These are phyloP conservation scores for Persicaria maculosa DNA, from an alignment of 148 eudicot genomes.

Conservation along the genomic window DNA sequence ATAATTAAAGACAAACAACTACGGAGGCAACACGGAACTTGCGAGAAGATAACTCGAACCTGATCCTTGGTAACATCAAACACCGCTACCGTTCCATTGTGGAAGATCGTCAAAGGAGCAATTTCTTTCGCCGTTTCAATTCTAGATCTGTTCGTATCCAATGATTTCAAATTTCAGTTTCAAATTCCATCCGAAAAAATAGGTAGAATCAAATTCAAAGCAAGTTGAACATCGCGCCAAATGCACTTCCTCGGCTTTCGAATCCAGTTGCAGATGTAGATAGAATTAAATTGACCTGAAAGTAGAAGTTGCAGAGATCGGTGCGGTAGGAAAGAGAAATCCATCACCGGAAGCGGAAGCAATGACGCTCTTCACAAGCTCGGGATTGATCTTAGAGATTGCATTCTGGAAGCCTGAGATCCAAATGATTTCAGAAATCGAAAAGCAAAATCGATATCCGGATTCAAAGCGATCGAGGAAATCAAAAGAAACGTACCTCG, in stretches of 20 bases:
- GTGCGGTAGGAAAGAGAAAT: neutral
- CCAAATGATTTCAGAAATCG: no score
- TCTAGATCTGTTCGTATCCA: neutral
- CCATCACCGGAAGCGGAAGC: conserved; percentile 20
- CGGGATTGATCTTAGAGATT: conserved; percentile 60
- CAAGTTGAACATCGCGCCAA: no score
- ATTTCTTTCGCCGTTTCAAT: neutral
- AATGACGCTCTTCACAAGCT: conserved; percentile 47
- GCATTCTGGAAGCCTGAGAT: conserved; percentile 10
- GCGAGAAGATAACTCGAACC: conserved; percentile 16
- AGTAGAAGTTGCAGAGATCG: neutral
- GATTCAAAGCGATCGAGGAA: no score
- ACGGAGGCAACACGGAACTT: no score
- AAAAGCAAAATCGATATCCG: no score
- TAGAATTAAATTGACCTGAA: neutral
- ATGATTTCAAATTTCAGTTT: no score
- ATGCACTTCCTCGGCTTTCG: no score
- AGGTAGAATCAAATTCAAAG: no score
- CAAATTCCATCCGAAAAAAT: no score
- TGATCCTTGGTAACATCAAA: conserved; percentile 36
- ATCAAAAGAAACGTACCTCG: no score
- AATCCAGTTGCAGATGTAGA: no score
- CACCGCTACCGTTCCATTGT: conserved; percentile 50
- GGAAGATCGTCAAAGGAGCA: conserved; percentile 59
- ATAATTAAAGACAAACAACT: no score